Percentiles rank a stretch among this genome's conserved stretches.
phyloP scores from a whole-genome alignment of 2,329 filamentous ascomycete species.

The Ophiostoma angusticollis region DNA sequence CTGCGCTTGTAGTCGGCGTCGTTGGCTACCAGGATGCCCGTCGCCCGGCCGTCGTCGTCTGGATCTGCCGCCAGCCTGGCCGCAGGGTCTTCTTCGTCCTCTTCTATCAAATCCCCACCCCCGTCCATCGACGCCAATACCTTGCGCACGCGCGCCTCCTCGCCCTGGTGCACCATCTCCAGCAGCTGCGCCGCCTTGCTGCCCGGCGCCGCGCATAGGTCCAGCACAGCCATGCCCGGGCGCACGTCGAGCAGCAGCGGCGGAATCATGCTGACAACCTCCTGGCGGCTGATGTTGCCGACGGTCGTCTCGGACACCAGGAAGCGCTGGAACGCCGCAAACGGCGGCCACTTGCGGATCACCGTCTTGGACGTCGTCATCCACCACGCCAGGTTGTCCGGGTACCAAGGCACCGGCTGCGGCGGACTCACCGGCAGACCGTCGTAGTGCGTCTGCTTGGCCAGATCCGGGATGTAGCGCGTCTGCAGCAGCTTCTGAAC shows the following conservation, averaged over 20 bases:
- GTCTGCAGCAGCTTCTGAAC: constrained; percentile 82
- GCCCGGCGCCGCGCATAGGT: constrained; percentile 91
- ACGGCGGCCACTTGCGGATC: constrained; percentile 83
- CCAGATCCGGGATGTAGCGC: constrained; percentile 83
- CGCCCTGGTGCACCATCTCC: constrained; percentile 85
- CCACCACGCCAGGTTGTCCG: constrained; percentile 87
- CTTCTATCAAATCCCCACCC: too few relatives aligned
- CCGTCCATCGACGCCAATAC: constrained; percentile 50
- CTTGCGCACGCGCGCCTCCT: constrained; percentile 72
- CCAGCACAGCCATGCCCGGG: constrained; percentile 84
- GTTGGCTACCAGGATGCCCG: constrained; percentile 86
- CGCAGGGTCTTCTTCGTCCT: constrained; percentile 21
- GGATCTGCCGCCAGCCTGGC: constrained; percentile 44
- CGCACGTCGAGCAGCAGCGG: constrained; percentile 83
- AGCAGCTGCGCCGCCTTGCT: constrained; percentile 94
- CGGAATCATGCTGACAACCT: constrained; percentile 98
- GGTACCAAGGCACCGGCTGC: constrained; percentile 77
- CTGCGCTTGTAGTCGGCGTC: constrained; percentile 93
- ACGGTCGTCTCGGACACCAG: constrained; percentile 93
- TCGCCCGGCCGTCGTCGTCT: constrained; percentile 72
- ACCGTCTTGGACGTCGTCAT: constrained; percentile 98
- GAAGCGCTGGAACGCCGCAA: constrained; percentile 93
- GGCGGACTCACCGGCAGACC: constrained; percentile 73
- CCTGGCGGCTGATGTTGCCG: constrained; percentile 93
- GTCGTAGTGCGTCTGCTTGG: constrained; percentile 69